Base-by-base conservation (phyloP, 2,329 filamentous ascomycete genomes). In the Neonectria punicea region DNA sequence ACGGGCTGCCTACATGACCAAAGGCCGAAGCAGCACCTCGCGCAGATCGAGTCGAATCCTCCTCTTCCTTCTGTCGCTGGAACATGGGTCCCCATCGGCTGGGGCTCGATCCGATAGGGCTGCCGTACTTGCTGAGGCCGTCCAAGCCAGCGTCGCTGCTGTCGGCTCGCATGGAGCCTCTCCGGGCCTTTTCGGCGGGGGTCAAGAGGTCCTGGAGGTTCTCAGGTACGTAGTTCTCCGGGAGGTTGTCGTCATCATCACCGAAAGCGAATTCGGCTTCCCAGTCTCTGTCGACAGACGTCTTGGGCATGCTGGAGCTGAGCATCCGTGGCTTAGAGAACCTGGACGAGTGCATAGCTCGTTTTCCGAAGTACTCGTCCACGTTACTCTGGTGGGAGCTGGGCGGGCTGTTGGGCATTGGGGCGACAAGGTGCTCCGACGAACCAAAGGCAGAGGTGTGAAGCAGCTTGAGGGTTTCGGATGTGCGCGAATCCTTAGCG, bases 331-430 rank as follows among this genome's bases (percentile, higher is more conserved):
- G 80, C 88, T 94, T 83, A 75, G 88, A 69, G 83, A 89, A 85
- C 80, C 89, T 81, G 80, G 91, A 83, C 78, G 90, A 87, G 83
- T 89, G 84, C 92, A 94, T 85, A 81, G 88, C 71, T 81, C 93
- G 84, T 86, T 93, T 80, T 81, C 93, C 80, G 83, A 91, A 87
- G 85, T 88, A 89, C 72, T 90, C 87, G 51, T 89, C 87, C 60
- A 75, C 76, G 46, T 76, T 79, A 51, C 84, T 70, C 85, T 89
- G 66, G 85, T 87, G 67, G 86, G 85, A 67, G 82, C 82, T 79
- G 14, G 83, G 81, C 2, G 83, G 80, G 76, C 86, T 82, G 74
- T 81, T 79, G 63, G 81, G 78, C 53, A 84, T 78, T 18, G 82
- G 81, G 10, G 81, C 78, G 18, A 83, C 78, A n/a, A 92, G 86